Percentiles rank a stretch among this genome's conserved stretches.
These are phyloP conservation scores for Globisporangium iwayamae DNA, from an alignment of 352 stramenopile genomes.

Conservation along the genomic window DNA sequence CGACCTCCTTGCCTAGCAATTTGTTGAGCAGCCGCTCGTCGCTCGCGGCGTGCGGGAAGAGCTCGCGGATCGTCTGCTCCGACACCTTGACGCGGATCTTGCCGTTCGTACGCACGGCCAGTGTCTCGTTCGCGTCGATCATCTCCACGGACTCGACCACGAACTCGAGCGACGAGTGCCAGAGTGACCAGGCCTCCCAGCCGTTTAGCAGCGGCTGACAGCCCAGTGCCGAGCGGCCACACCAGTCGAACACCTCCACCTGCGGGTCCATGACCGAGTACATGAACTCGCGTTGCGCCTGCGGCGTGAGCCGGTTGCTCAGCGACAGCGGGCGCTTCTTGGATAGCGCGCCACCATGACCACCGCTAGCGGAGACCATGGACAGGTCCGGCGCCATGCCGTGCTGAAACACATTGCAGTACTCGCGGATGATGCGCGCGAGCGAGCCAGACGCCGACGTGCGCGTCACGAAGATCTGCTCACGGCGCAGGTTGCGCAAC, in stretches of 20 bases:
- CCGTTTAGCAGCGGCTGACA: slow-evolving; percentile 30
- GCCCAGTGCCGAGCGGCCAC: slow-evolving; percentile 29
- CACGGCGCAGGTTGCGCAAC: slow-evolving; percentile 9
- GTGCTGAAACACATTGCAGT: slow-evolving; percentile 15
- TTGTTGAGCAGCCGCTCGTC: slow-evolving; percentile 21
- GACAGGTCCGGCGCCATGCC: slow-evolving; percentile 1
- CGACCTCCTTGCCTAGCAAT: slow-evolving; percentile 35
- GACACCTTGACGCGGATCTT: slow-evolving; percentile 32
- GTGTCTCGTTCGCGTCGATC: slow-evolving; percentile 24
- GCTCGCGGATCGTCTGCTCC: slow-evolving; percentile 33
- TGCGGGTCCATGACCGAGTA: slow-evolving; percentile 36
- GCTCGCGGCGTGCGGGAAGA: slow-evolving; percentile 34
- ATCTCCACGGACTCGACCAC: slow-evolving; percentile 34
- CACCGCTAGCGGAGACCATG: not conserved
- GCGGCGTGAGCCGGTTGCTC: slow-evolving; percentile 19
- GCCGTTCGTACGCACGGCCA: slow-evolving; percentile 33
- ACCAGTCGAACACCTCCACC: slow-evolving; percentile 43
- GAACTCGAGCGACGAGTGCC: slow-evolving; percentile 36
- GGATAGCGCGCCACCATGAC: not conserved
- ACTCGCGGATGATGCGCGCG: slow-evolving; percentile 14
- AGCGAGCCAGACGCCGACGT: slow-evolving; percentile 5
- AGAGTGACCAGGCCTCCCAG: slow-evolving; percentile 36
- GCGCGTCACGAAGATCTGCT: slow-evolving; percentile 14
- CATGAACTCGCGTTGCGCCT: slow-evolving; percentile 40
- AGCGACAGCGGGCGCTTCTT: slow-evolving; percentile 26